Evolutionary conservation across 2,329 filamentous ascomycete species (phyloP).

Genomic region (Aspergillaceae sp.): DNA sequence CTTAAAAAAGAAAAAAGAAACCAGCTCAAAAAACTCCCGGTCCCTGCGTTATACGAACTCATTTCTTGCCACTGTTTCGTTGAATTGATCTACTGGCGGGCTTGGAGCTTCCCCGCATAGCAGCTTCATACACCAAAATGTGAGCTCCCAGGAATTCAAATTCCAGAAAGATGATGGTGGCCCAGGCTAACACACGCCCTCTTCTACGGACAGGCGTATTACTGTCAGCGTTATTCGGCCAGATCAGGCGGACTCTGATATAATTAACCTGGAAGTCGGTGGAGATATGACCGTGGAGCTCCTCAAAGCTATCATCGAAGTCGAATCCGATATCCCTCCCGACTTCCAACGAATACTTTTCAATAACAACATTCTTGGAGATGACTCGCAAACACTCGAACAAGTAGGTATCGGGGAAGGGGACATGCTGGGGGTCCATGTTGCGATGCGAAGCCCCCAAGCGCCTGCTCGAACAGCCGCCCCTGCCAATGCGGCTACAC

Average conservation of each 20-base stretch:
- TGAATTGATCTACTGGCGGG: not conserved
- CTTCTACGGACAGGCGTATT: constrained; percentile 57
- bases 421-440: constrained; percentile 85
- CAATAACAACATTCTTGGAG: constrained; percentile 71
- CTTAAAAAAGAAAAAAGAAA: too few species aligned
- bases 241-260: constrained; percentile 60
- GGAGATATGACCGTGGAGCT: constrained; percentile 74
- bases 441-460: constrained; percentile 36
- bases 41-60: not conserved
- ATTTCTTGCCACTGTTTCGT: not conserved
- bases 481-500: constrained; percentile 19
- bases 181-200: not conserved
- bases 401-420: constrained; percentile 74
- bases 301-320: constrained; percentile 79
- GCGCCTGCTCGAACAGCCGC: constrained; percentile 22
- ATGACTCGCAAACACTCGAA: constrained; percentile 72
- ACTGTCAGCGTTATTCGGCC: constrained; percentile 76
- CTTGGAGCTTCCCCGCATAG: not conserved
- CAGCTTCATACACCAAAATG: constrained; percentile 6
- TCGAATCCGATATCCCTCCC: constrained; percentile 66
- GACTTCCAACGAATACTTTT: constrained; percentile 77
- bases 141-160: constrained; percentile 6
- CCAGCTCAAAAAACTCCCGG: not conserved
- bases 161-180: not conserved
- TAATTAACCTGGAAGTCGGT: constrained; percentile 74